Base-by-base conservation (phyloP, 768 basidiomycete species). In the Mycena vitilis region DNA sequence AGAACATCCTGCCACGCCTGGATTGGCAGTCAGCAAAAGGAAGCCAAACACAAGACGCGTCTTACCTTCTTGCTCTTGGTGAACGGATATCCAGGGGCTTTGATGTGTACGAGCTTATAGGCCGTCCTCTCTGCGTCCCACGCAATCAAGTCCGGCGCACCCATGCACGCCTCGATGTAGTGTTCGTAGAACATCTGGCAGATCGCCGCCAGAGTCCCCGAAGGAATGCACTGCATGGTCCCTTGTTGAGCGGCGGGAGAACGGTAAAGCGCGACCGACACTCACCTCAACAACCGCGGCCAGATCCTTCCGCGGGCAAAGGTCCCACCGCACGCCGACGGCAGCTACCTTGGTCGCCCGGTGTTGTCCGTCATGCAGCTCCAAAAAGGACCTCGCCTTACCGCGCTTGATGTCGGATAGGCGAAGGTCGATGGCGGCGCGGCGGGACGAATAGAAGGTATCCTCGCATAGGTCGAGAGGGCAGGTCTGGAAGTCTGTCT, bases 381-480 rank as follows among this genome's bases (percentile, higher is more conserved):
- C 75, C 18, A 91, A 66, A 60, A 93, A 77, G 13, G 81, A 74
- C 2, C 73, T 69, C 0, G 85, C 88, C 0, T 84, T 84, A 5
- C 68, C 73, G 11, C 75, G 76, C 56, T 79, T 76, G 58, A 94
- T 85, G n/a, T 82, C 82, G n/a, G 73, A 71, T 15, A 94, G 78
- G 0, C 91, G 86, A 6, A 72, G 68, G 64, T 88, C 84, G 69
- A 91, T 86, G 15, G 83, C 74, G 4, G 83, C 85, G 62, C 81
- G 75, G 8, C 92, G 86, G 57, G 87, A 80, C 20, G 81, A 76
- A 69, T 86, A 88, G 72, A 92, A 92, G 0, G 86, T 85, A 69
- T 93, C 93, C 63, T 91, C 89, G 4, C 84, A 85, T 22, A 94
- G 84, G 73, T 94, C 92, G 37, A 94, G 82, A 1, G 92, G 93